Conservation (phyloP, 805 yeast genomes). For the Saccharomycopsis babjevae region DNA sequence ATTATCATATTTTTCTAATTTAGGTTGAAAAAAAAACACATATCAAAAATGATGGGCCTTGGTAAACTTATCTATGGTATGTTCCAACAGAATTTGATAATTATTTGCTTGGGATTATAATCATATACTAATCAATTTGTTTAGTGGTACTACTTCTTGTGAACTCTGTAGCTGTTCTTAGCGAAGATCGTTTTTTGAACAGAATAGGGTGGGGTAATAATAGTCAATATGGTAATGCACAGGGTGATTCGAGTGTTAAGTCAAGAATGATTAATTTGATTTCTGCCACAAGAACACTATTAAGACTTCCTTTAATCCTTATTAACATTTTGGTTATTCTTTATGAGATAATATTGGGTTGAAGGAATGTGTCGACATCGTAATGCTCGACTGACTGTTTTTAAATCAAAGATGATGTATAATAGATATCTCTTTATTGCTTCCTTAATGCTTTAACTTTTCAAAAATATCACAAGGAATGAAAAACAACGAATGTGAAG, state of each 20-base stretch:
- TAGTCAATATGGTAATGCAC: conserved; percentile 5
- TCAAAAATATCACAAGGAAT: too few relatives aligned
- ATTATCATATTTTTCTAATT: too few relatives aligned
- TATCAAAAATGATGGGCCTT: conserved; percentile 40
- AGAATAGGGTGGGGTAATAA: conserved; percentile 28
- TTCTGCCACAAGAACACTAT: conserved; percentile 47
- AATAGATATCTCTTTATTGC: not conserved
- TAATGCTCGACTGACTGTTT: not conserved
- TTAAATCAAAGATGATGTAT: not conserved
- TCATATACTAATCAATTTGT: not conserved
- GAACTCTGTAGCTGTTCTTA: conserved; percentile 48
- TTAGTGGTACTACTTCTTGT: conserved; percentile 38
- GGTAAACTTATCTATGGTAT: conserved; percentile 41
- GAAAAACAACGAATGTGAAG: too few relatives aligned
- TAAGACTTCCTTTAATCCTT: conserved; percentile 46
- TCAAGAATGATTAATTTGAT: conserved; percentile 41
- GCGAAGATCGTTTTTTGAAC: conserved; percentile 51
- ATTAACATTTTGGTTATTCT: conserved; percentile 40
- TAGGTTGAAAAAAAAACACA: not conserved
- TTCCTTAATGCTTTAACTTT: too few relatives aligned
- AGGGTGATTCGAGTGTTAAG: conserved; percentile 30
- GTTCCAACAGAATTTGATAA: conserved; percentile 12
- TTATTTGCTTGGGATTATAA: not conserved
- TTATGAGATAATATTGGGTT: conserved; percentile 45
- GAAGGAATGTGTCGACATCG: not conserved